Evolutionary conservation across 1,284 basidiomycete genomes (phyloP).

Genomic region (Trametes pubescens): DNA sequence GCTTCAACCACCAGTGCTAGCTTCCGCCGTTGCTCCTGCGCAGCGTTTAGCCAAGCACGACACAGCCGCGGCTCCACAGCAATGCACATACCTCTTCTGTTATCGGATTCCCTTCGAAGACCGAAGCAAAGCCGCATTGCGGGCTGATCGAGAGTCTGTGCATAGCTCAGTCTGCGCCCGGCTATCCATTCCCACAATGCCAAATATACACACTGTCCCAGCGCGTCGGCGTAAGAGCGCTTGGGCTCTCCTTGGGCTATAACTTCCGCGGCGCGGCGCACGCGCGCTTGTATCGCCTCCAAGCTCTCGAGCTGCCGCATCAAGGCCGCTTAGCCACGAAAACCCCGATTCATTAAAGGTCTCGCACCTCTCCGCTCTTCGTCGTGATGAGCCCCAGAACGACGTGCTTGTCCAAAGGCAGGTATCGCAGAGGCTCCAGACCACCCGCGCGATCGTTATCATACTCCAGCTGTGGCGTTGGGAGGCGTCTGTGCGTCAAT

Average conservation of each 20-base stretch:
- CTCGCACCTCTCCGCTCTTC: slow-evolving; percentile 64
- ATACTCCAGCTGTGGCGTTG: slow-evolving; percentile 67
- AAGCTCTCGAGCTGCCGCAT: slow-evolving; percentile 63
- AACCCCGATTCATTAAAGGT: slow-evolving; percentile 1
- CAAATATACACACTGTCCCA: slow-evolving; percentile 59
- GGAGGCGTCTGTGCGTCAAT: slow-evolving; percentile 1
- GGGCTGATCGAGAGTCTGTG: slow-evolving; percentile 70
- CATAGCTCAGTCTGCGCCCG: not conserved
- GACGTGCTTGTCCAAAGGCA: slow-evolving; percentile 72
- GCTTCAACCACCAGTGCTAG: slow-evolving; percentile 57
- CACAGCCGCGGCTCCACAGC: not conserved
- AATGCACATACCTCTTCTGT: slow-evolving; percentile 57
- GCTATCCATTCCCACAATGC: slow-evolving; percentile 6
- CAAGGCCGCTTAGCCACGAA: slow-evolving; percentile 11
- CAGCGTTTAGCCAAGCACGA: slow-evolving; percentile 4
- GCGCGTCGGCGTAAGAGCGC: slow-evolving; percentile 59
- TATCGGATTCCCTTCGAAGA: slow-evolving; percentile 71
- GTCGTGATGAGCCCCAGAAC: slow-evolving; percentile 82
- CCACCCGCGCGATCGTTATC: slow-evolving; percentile 77
- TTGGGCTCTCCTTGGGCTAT: slow-evolving; percentile 59
- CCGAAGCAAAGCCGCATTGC: slow-evolving; percentile 80
- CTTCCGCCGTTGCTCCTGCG: slow-evolving; percentile 51
- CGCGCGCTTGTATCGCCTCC: slow-evolving; percentile 60
- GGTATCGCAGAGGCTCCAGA: slow-evolving; percentile 69
- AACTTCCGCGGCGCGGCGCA: slow-evolving; percentile 68